Base-by-base conservation (phyloP, 2,329 filamentous ascomycete species). In the Elsinoe fawcettii region DNA sequence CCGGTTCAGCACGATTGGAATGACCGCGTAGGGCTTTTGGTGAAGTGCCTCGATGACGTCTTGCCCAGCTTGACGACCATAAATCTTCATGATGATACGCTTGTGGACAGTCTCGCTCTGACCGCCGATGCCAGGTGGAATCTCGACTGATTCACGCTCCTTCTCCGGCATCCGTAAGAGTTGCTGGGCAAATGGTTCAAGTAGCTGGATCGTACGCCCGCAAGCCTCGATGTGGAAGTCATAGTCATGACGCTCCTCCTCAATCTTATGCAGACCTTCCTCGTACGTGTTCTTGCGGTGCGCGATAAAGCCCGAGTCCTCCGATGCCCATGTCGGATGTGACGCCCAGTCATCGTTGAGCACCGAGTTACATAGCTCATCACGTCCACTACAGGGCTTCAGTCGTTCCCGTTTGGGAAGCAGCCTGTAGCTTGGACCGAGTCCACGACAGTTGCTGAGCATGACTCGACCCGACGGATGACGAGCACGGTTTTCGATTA, bases 281-380 rank as follows among this genome's bases (percentile, higher is more conserved):
- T 99, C 93, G 62, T 87, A 95, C 56, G 87, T 83, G 65, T 99
- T 99, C 80, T 99, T 99, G 61, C 92, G 84, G 73, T 99, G 93
- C 11, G 93, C 93, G 59, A 99, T 92, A 65, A 99, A 99, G 0
- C 93, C 93, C 44, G 89, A 95, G 68, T 99, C 93, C 71, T 99
- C 93, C 1, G 92, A 97, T 1, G 92, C 93, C 93, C 93, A 99
- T 0, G 93, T 99, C 2, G 93, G 93, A 73, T 99, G 93, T 23
- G 92, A 97, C 1, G 93, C 93, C 93, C 93, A 99, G 64, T 96
- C 89, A 65, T 99, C 93, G 63, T 99, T 99, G 56, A 99, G 78
- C 0, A 99, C 92, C 22, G 87, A 86, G 63, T 89, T 86, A 74
- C 93, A 99, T 64, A 99, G 85, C 70, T 96, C 90, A 67, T 99